These are phyloP conservation scores for Jamesozyma gamospora DNA, from an alignment of 805 yeast genomes.

Conservation along the genomic window DNA sequence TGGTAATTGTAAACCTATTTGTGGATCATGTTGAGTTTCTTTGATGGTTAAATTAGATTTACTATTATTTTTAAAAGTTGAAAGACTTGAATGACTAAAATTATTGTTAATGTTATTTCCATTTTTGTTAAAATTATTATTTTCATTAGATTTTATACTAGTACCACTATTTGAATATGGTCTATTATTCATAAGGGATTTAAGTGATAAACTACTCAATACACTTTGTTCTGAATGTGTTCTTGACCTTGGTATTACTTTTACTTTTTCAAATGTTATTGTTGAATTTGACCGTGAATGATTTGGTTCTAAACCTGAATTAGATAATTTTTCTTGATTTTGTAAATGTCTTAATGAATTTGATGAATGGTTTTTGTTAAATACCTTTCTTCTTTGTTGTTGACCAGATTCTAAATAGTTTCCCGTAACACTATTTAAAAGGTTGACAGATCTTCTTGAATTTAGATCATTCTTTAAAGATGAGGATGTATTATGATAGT, in stretches of 20 bases:
- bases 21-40: constrained; percentile 4
- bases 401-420: background rate
- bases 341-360: background rate
- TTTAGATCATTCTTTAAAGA: background rate
- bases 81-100: constrained; percentile 6
- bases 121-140: background rate
- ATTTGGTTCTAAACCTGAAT: background rate
- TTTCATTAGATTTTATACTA: constrained; percentile 15
- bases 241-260: constrained; percentile 47
- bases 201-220: constrained; percentile 49
- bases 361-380: background rate
- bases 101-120: background rate
- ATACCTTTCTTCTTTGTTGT: background rate
- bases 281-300: background rate
- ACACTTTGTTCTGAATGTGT: constrained; percentile 35
- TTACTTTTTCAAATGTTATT: constrained; percentile 39
- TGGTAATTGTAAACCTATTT: constrained; percentile 27
- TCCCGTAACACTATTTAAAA: background rate
- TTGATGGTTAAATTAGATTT: background rate
- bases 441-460: background rate
- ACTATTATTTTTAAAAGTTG: background rate
- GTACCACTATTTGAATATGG: constrained; percentile 41
- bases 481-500: background rate
- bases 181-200: constrained; percentile 42
- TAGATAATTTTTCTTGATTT: background rate